A percentile compares a stretch with the other conserved stretches of the same genome.
phyloP scores from a whole-genome alignment of 2,329 filamentous ascomycete species.

The Zymoseptoria crescenta region DNA sequence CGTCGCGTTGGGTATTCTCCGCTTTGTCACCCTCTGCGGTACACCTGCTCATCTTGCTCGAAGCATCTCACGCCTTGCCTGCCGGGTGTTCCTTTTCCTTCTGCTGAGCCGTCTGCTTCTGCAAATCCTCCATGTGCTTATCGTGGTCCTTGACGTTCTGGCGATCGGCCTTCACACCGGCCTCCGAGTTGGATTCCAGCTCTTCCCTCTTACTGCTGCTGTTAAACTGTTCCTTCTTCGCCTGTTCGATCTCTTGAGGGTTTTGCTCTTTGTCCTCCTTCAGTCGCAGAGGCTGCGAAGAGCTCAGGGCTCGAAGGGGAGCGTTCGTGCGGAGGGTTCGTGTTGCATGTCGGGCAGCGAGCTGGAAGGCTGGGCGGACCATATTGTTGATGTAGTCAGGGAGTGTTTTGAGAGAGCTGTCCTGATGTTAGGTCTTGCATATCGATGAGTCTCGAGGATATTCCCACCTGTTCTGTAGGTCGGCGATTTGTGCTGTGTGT shows the following conservation, averaged over 20 bases:
- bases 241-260: conserved; percentile 35
- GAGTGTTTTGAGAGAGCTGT: background rate
- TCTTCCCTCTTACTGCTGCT: conserved; percentile 37
- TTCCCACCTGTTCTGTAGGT: background rate
- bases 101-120: conserved; percentile 37
- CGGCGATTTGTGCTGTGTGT: background rate
- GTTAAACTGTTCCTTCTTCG: conserved; percentile 39
- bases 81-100: conserved; percentile 32
- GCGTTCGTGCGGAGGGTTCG: background rate
- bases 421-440: background rate
- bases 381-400: background rate
- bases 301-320: conserved; percentile 21
- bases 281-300: conserved; percentile 26
- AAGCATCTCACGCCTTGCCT: conserved; percentile 13
- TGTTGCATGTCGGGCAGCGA: background rate
- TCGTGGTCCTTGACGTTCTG: conserved; percentile 37
- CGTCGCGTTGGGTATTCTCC: background rate
- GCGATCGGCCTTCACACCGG: conserved; percentile 36
- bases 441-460: background rate
- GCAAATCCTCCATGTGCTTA: conserved; percentile 37
- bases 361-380: background rate
- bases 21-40: background rate
- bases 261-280: conserved; percentile 34
- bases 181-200: conserved; percentile 35
- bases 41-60: background rate